Base-by-base conservation (phyloP, 768 basidiomycete species). In the Mycena sanguinolenta region DNA sequence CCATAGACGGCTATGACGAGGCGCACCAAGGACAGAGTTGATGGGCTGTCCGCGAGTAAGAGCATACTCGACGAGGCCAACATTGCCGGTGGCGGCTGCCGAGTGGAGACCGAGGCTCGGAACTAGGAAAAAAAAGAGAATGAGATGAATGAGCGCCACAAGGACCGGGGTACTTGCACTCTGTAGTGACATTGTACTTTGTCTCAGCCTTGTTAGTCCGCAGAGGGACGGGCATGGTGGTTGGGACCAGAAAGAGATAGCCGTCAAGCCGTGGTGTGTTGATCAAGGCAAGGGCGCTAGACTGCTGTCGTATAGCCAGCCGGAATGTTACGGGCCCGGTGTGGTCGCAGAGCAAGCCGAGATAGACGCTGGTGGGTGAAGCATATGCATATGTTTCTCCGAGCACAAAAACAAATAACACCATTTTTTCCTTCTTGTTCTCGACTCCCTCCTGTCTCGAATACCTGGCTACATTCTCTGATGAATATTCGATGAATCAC, bases 41-140 rank as follows among this genome's bases (percentile, higher is more conserved):
- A 97, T 91, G 13, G 98, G 97, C 76, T 99, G 98, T 10, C 97
- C 97, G 75, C 97, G 92, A 3, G 91, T 90, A 27, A 99, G 87
- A 2, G 98, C 98, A 79, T 95, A 98, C 78, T 93, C 92, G 67
- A 95, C 96, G 70, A 97, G 91, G 5, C 95, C 97, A 60, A 97
- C 86, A 79, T 99, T 96, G 61, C 97, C 97, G 30, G 91, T 89
- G 6, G 89, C 90, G 17, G 93, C 92, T 42, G 93, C 93, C 25
- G 91, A 88, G 76, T 95, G 93, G 1, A 95, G 82, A 49, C 92
- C 92, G 44, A 93, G 90, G 74, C 89, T 90, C 38, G 92, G 91
- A 74, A 93, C 94, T 95, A 16, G 50, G 30, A 72, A 57, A 50
- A 54, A 53, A 64, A 19, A 53, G n/a, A 21, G 25, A 54, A 38